A percentile compares a stretch with the other conserved stretches of the same genome.
These are phyloP conservation scores for Stachybotrys chartarum DNA, from an alignment of 2,329 filamentous ascomycete species.

Conservation along the genomic window DNA sequence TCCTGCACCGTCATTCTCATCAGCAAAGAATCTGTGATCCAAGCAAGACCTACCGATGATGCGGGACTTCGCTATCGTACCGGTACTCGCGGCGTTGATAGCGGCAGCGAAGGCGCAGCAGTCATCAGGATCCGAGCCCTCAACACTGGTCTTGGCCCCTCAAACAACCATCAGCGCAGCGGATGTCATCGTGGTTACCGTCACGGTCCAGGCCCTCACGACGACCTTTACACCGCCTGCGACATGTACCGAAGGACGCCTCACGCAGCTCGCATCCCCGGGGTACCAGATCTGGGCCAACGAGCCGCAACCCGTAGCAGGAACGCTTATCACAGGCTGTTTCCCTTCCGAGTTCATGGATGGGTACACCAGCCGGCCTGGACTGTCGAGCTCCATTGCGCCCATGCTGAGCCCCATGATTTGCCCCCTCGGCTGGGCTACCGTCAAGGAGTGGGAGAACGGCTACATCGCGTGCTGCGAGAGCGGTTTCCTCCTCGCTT, in stretches of 20 bases:
- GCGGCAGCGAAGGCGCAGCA: too few species aligned
- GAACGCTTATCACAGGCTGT: neutral
- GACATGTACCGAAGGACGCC: neutral
- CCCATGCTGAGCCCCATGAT: slow-evolving; percentile 3
- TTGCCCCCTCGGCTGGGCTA: slow-evolving; percentile 1
- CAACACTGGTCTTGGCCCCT: too few species aligned
- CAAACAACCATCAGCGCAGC: too few species aligned
- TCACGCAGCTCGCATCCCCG: neutral
- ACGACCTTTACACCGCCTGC: slow-evolving; percentile 1
- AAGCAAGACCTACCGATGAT: too few species aligned
- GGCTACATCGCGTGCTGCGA: slow-evolving; percentile 3
- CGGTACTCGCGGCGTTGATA: too few species aligned
- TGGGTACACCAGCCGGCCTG: neutral
- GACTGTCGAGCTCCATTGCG: slow-evolving; percentile 1
- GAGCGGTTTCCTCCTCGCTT: neutral
- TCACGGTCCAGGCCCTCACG: neutral
- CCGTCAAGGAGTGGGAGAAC: neutral
- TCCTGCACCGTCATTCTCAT: too few species aligned
- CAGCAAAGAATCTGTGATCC: too few species aligned
- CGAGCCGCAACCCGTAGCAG: neutral
- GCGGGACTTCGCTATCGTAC: too few species aligned
- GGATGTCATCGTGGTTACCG: neutral
- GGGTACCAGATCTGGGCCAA: slow-evolving; percentile 1
- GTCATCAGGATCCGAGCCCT: too few species aligned
- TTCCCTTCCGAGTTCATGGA: slow-evolving; percentile 1